Evolutionary conservation across 225 moss, liverwort and hornwort genomes (phyloP), one percentile per base, ranked within the genome.

Genomic region (Marchantia polymorpha): DNA sequence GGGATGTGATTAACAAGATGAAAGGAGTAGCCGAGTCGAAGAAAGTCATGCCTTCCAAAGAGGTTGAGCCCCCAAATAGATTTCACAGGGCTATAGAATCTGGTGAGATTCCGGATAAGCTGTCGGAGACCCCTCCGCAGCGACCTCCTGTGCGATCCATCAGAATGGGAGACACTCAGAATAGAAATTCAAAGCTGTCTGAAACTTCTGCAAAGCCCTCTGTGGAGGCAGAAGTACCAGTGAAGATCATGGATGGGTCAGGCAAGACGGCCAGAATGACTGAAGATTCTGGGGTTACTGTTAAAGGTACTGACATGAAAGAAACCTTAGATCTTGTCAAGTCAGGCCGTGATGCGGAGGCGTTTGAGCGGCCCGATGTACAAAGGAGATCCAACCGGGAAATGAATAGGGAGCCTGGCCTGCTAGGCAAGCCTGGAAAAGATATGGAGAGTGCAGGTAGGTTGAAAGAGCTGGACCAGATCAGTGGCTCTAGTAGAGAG

Each of bases 351-450:
- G 69, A 77, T 52, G 69, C 65, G 23, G 75, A 81, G 53, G 80
- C 79, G 47, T 64, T 73, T 79, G 84, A 54, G 89, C 87, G 84
- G 79, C 85, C 76, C 47, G 84, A 83, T 81, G 74, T 72, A 88
- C 89, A 83, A 82, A 84, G 77, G 56, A 88, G 88, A 89, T 84
- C 82, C 50, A 91, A 88, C 79, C 91, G 86, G 79, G 77, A 77
- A 23, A 1, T 49, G 8, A 91, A 86, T 78, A 84, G 81, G 12
- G 96, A 94, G 82, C 89, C 84, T 54, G 91, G 94, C 70, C 83
- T 92, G 77, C 90, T 94, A 51, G 92, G 89, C 74, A 96, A 87
- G 80, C 90, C 94, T 50, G 93, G 78, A 55, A 91, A 91, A 76
- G 81, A 81, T 84, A 85, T 81, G 17, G 89, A 87, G 78, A 76